phyloP scores from a whole-genome alignment of 1,284 basidiomycete genomes.

The Ustilago tritici region DNA sequence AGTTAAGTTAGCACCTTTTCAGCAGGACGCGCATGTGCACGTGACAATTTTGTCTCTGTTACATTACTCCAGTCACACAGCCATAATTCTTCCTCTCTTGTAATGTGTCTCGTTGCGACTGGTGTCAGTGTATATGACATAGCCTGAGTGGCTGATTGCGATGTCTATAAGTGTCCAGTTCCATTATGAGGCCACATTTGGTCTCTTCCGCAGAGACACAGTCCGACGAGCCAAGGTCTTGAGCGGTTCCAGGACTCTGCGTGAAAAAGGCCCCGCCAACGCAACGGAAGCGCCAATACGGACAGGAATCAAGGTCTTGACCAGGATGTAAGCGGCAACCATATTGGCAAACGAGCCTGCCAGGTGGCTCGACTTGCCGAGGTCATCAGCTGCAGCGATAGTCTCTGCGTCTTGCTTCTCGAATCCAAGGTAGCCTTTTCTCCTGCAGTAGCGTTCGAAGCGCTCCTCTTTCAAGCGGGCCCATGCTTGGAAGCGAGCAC shows the following conservation, averaged over 20 bases:
- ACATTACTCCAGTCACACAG: conserved; percentile 1
- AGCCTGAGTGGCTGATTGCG: not conserved
- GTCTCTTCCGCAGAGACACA: not conserved
- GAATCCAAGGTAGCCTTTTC: conserved; percentile 85
- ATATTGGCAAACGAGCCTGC: conserved; percentile 63
- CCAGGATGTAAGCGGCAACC: conserved; percentile 83
- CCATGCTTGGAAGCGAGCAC: conserved; percentile 28
- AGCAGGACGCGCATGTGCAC: conserved; percentile 23
- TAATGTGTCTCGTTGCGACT: not conserved
- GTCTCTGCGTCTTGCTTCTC: conserved; percentile 72
- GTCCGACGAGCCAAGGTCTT: conserved; percentile 23
- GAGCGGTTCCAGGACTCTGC: conserved; percentile 76
- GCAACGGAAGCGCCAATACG: conserved; percentile 82
- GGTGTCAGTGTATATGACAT: not conserved
- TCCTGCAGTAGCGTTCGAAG: conserved; percentile 79
- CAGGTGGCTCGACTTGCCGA: conserved; percentile 73
- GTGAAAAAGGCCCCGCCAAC: conserved; percentile 80
- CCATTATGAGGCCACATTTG: not conserved
- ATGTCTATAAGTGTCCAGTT: not conserved
- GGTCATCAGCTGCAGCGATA: conserved; percentile 41
- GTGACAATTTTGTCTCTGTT: conserved; percentile 23
- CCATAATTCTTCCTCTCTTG: no score
- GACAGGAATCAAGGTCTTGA: conserved; percentile 84
- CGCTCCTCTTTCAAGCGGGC: conserved; percentile 69
- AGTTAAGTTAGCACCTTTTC: no score